Base-by-base conservation (phyloP, 352 stramenopile species). In the Globisporangium viniferum region DNA sequence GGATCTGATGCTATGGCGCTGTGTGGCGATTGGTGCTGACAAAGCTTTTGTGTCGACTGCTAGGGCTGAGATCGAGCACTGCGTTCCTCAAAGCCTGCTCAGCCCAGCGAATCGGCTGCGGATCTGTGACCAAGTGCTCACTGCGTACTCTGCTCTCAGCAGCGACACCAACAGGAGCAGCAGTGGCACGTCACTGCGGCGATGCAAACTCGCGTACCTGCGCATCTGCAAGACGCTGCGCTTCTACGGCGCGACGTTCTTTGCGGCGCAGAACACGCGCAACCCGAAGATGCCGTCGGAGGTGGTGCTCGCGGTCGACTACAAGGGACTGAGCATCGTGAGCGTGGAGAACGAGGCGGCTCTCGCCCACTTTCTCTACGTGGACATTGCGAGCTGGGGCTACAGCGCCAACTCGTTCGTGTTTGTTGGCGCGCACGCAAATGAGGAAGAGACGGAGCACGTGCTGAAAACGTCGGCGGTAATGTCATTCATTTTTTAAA, bases 351-450 rank as follows among this genome's bases (percentile, higher is more conserved):
- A 78, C 53, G 84, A 92, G 51, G 76, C 86, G 64, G 67, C 88
- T 14, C 58, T 96, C 20, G 68, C 73, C n/a, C 66, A 90, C 18
- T 92, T 88, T 66, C 67, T 77, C 15, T 95, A 93, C 64, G 72
- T 72, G 22, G 79, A 91, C 31, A 79, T 96, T 51, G 79, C 81
- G 9, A 95, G 69, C 29, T 96, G 89, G 89, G 87, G 89, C 5
- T 91, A 94, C 69, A 92, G 79, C 44, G 63, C 75, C 33, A 91
- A 84, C 46, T 85, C 82, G 5, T 96, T 96, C 71, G 89, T 96
- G 18, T 85, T 96, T 62, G 86, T 90, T 15, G 79, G 84, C 5
- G 72, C 62, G 14, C 64, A 65, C 0, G 64, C 69, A 3, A 66
- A 41, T 8, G 70, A 44, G 36, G 36, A 84, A 63, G 61, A 86